A percentile compares a stretch with the other conserved stretches of the same genome.
Conservation (phyloP, 2,329 filamentous ascomycete species). For the Epichloe elymi region DNA sequence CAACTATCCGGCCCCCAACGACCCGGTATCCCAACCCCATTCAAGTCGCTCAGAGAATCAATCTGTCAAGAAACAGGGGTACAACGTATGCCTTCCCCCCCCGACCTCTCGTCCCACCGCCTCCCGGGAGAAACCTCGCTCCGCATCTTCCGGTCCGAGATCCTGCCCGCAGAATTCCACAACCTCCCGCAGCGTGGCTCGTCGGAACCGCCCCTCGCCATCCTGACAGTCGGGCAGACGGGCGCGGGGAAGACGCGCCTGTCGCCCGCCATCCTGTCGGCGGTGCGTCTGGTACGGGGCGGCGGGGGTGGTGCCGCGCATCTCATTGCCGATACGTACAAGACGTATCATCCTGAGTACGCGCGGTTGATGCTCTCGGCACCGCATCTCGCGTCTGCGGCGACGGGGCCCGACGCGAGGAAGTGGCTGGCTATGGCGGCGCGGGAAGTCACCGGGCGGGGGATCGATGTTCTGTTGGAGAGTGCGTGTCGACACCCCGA, state of each 20-base stretch:
- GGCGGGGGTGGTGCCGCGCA: slow-evolving; percentile 16
- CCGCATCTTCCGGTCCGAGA: slow-evolving; percentile 18
- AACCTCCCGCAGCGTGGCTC: slow-evolving; percentile 6
- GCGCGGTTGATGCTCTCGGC: slow-evolving; percentile 15
- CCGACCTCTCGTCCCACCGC: slow-evolving; percentile 18
- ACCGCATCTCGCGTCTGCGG: slow-evolving; percentile 24
- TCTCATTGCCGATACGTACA: slow-evolving; percentile 36
- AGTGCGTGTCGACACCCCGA: slow-evolving; percentile 30
- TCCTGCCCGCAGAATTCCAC: slow-evolving; percentile 22
- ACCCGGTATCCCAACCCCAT: no score
- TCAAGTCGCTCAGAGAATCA: no score
- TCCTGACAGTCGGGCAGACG: slow-evolving; percentile 34
- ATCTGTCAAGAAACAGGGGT: no score
- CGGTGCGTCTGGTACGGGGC: slow-evolving; percentile 13
- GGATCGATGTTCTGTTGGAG: slow-evolving; percentile 29
- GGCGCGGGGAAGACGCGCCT: slow-evolving; percentile 35
- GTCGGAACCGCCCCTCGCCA: slow-evolving; percentile 19
- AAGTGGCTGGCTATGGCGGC: slow-evolving; percentile 30
- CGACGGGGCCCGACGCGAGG: slow-evolving; percentile 28
- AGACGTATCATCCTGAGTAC: slow-evolving; percentile 33
- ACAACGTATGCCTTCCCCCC: slow-evolving; percentile 9
- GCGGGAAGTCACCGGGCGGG: slow-evolving; percentile 16
- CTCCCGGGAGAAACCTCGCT: slow-evolving; percentile 18
- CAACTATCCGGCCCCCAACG: no score
- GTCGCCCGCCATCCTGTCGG: slow-evolving; percentile 23